Conservation (phyloP, 805 yeast species). For the Metschnikowia hibisci region DNA sequence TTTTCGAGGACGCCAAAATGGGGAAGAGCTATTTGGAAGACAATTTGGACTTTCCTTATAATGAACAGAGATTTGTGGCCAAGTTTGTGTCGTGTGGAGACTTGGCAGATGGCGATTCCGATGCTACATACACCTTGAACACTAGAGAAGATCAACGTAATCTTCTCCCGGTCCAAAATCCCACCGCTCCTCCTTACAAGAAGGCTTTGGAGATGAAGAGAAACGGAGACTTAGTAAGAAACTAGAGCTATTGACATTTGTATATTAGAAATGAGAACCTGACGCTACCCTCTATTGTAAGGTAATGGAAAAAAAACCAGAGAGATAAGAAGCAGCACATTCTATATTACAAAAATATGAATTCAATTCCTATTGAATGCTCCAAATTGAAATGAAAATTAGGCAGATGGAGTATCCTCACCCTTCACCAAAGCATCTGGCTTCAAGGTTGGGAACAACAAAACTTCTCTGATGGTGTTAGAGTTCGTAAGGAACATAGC, state of each 20-base stretch:
- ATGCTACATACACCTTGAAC: slow-evolving; percentile 80
- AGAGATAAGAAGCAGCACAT: not conserved
- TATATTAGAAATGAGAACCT: not conserved
- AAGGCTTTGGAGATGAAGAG: slow-evolving; percentile 84
- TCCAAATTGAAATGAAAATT: not conserved
- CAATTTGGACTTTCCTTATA: slow-evolving; percentile 44
- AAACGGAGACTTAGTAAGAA: slow-evolving; percentile 47
- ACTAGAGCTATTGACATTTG: slow-evolving; percentile 2
- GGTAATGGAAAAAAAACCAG: too few relatives aligned
- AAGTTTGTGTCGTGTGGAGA: slow-evolving; percentile 97
- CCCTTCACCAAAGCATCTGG: slow-evolving; percentile 61
- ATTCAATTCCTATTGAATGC: not conserved
- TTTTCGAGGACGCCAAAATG: slow-evolving; percentile 60
- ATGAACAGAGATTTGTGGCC: slow-evolving; percentile 72
- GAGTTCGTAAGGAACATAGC: slow-evolving; percentile 98
- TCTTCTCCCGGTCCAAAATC: slow-evolving; percentile 89
- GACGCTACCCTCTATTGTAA: not conserved
- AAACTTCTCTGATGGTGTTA: slow-evolving; percentile 94
- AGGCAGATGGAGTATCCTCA: slow-evolving; percentile 23
- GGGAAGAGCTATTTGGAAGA: slow-evolving; percentile 50
- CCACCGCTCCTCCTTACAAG: slow-evolving; percentile 97
- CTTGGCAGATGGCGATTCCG: slow-evolving; percentile 81
- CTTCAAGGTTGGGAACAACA: slow-evolving; percentile 97
- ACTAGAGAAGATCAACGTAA: slow-evolving; percentile 38
- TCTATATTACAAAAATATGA: not conserved